Evolutionary conservation across 2,329 filamentous ascomycete genomes (phyloP).

Genomic region (Paracoccidioides lutzii): DNA sequence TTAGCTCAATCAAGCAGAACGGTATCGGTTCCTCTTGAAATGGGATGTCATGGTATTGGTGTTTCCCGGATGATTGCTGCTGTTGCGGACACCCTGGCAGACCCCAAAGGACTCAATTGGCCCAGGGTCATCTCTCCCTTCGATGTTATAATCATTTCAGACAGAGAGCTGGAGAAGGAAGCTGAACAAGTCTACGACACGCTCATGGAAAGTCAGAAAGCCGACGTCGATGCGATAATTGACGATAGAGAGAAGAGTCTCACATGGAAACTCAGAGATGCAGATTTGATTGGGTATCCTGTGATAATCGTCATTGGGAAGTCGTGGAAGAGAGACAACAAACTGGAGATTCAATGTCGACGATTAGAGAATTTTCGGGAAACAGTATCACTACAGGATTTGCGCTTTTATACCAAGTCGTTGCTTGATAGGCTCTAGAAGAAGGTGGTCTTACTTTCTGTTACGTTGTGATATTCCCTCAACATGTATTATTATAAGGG

Average conservation of each 20-base stretch:
- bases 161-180: constrained; percentile 34
- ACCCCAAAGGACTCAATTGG: constrained; percentile 71
- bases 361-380: constrained; percentile 47
- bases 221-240: constrained; percentile 50
- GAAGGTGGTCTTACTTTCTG: neutral
- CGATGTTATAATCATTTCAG: constrained; percentile 55
- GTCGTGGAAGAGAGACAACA: constrained; percentile 45
- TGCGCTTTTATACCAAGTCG: constrained; percentile 36
- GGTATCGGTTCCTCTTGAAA: constrained; percentile 52
- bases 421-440: constrained; percentile 42
- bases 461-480: neutral
- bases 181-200: constrained; percentile 51
- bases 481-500: neutral
- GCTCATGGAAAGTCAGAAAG: constrained; percentile 27
- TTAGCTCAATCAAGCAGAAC: neutral
- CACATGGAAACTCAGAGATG: constrained; percentile 80
- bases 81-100: constrained; percentile 61
- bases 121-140: constrained; percentile 76
- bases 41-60: constrained; percentile 96
- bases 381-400: constrained; percentile 40
- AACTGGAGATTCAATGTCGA: constrained; percentile 70
- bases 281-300: constrained; percentile 79
- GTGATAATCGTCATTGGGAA: constrained; percentile 68
- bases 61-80: constrained; percentile 83
- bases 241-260: constrained; percentile 60